Evolutionary conservation across 345 rosid genomes (phyloP), one percentile per base, ranked within the genome.

Genomic region (Schrenkiella parvula): DNA sequence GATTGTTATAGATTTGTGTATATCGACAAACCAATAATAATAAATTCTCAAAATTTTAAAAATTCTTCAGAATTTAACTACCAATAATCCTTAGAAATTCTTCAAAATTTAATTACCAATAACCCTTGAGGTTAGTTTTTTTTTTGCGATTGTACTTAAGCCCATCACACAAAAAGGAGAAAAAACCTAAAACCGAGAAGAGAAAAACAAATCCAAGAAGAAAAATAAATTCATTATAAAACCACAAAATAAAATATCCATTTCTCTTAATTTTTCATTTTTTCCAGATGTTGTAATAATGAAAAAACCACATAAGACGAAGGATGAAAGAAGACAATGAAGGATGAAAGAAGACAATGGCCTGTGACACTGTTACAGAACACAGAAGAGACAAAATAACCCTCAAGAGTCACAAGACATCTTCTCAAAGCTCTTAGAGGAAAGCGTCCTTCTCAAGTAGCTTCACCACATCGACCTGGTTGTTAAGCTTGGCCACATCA

Each of bases 401-500:
- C 28, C 26, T 47, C 53, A 53, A 39, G 28, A 53, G 52, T 61
- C 17, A 12, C 38, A 66, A 66, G 34, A 50, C 48, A 68, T 68
- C 43, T 29, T 67, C 39, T 56, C 32, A 60, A 63, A 53, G 37
- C 37, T 82, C 55, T 84, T 67, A 93, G 81, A 91, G 89, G 83
- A 93, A 91, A 26, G 92, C 98, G 34, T 91, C 96, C 80, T 91
- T 91, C 84, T 89, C 96, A 11, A 93, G 87, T 64, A 93, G 78
- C 84, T 93, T 91, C 54, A 93, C 83, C 51, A 91, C 97, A 5
- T 93, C 96, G 0, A 85, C 77, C 80, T 93, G 97, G 70, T 71
- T 89, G 85, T 91, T 93, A 76, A 93, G 86, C 86, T 88, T 93
- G 2, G 97, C 97, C 13, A 93, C 98, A 17, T 93, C 98, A 13